phyloP scores from a whole-genome alignment of 2,329 filamentous ascomycete species.

The Tolypocladium endophyticum region DNA sequence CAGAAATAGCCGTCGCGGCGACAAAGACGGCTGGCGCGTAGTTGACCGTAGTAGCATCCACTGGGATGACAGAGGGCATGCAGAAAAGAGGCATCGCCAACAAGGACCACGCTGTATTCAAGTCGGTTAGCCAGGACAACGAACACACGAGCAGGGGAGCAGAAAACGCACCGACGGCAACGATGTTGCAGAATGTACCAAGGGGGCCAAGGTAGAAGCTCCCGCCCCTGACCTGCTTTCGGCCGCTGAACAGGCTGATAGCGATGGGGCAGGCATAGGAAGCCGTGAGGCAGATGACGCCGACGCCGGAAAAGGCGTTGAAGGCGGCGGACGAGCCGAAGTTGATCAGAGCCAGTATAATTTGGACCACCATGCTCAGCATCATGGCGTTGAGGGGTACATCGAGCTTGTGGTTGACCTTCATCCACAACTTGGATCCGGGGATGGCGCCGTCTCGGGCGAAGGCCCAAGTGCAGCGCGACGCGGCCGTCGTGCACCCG shows the following conservation, averaged over 20 bases:
- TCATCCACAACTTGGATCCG: slow-evolving; percentile 48
- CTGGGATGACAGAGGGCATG: slow-evolving; percentile 56
- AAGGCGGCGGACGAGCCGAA: slow-evolving; percentile 61
- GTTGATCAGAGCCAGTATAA: slow-evolving; percentile 56
- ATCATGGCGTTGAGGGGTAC: slow-evolving; percentile 64
- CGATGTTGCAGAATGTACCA: slow-evolving; percentile 50
- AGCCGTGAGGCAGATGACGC: slow-evolving; percentile 58
- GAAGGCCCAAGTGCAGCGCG: slow-evolving; percentile 59
- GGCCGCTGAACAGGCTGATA: slow-evolving; percentile 50
- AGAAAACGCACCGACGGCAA: slow-evolving; percentile 47
- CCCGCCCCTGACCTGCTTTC: slow-evolving; percentile 45
- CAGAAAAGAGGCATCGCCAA: slow-evolving; percentile 66
- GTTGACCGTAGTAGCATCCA: slow-evolving; percentile 51
- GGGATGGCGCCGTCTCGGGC: slow-evolving; percentile 61
- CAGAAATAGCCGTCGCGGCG: slow-evolving; percentile 49
- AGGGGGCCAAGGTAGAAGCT: slow-evolving; percentile 52
- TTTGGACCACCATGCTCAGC: slow-evolving; percentile 55
- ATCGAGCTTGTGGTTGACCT: slow-evolving; percentile 50
- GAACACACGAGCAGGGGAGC: not conserved
- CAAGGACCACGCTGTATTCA: slow-evolving; percentile 46
- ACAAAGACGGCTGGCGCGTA: slow-evolving; percentile 68
- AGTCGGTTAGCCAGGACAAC: not conserved
- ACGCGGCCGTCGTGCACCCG: slow-evolving; percentile 58
- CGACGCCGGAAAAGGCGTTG: slow-evolving; percentile 61
- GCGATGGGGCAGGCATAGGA: slow-evolving; percentile 59